Conservation (phyloP, 495 filamentous ascomycete genomes). For the Aspergillus kassunensis region DNA sequence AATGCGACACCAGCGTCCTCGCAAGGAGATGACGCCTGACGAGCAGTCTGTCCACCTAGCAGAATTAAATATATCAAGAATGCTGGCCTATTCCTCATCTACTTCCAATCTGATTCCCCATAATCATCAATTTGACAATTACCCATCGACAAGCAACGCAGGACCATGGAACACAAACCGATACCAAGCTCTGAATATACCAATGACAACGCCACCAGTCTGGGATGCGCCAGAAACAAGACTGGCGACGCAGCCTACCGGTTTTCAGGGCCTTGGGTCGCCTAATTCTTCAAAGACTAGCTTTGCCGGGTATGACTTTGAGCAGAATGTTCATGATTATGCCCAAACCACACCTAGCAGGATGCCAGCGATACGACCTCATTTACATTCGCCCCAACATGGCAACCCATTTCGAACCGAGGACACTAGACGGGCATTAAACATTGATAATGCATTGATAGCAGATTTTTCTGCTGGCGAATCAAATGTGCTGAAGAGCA, state of each 20-base stretch:
- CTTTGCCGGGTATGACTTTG: constrained; percentile 6
- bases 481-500: constrained; percentile 11
- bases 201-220: constrained; percentile 6
- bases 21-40: constrained; percentile 14
- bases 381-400: not conserved
- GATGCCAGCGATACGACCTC: not conserved
- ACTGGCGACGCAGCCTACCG: not conserved
- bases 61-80: constrained; percentile 32
- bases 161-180: constrained; percentile 15
- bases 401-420: not conserved
- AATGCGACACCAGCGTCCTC: constrained; percentile 25
- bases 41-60: constrained; percentile 27
- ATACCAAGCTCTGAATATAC: constrained; percentile 10
- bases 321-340: not conserved
- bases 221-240: constrained; percentile 11
- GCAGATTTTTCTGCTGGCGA: not conserved
- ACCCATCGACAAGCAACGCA: constrained; percentile 15
- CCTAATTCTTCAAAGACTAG: constrained; percentile 29
- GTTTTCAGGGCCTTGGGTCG: constrained; percentile 20
- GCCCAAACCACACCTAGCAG: not conserved
- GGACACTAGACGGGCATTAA: not conserved
- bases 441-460: not conserved
- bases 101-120: constrained; percentile 23
- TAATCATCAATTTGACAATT: constrained; percentile 21
- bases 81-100: constrained; percentile 24